phyloP scores from a whole-genome alignment of 2,329 filamentous ascomycete species.

The Drechmeria coniospora region DNA sequence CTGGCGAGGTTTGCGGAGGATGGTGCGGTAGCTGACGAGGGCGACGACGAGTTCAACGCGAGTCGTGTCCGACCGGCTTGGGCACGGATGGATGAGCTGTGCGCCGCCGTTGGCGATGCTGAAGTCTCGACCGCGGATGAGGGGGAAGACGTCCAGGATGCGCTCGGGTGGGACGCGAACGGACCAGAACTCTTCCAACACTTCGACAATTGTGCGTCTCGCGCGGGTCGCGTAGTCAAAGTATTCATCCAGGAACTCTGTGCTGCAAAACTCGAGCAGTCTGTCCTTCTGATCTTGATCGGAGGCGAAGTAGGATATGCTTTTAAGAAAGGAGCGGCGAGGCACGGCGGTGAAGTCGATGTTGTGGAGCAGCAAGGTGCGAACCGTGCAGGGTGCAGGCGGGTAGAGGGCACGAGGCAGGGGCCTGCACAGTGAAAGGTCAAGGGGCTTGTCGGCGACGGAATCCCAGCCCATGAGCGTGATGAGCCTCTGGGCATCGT shows the following conservation, averaged over 20 bases:
- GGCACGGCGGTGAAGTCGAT: conserved; percentile 86
- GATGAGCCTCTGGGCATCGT: conserved; percentile 68
- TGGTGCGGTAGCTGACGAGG: conserved; percentile 80
- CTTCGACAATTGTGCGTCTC: conserved; percentile 78
- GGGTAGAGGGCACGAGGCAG: conserved; percentile 21
- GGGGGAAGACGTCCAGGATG: conserved; percentile 58
- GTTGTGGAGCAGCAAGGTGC: conserved; percentile 63
- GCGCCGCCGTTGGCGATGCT: conserved; percentile 68
- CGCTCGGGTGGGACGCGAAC: conserved; percentile 68
- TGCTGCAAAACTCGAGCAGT: conserved; percentile 67
- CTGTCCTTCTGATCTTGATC: conserved; percentile 64
- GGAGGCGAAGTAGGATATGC: conserved; percentile 59
- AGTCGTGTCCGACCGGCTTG: conserved; percentile 15
- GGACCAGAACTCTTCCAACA: conserved; percentile 76
- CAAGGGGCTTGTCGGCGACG: conserved; percentile 56
- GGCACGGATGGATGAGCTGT: conserved; percentile 18
- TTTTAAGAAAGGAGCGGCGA: conserved; percentile 69
- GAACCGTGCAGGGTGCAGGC: conserved; percentile 41
- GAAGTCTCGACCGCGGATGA: conserved; percentile 80
- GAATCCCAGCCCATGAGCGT: conserved; percentile 62
- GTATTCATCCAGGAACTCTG: conserved; percentile 73
- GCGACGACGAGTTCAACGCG: conserved; percentile 63
- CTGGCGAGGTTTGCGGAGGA: conserved; percentile 68
- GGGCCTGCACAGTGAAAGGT: conserved; percentile 23
- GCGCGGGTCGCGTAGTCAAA: conserved; percentile 92